Base-by-base conservation (phyloP, 2,329 filamentous ascomycete genomes). In the Grosmannia penicillata region DNA sequence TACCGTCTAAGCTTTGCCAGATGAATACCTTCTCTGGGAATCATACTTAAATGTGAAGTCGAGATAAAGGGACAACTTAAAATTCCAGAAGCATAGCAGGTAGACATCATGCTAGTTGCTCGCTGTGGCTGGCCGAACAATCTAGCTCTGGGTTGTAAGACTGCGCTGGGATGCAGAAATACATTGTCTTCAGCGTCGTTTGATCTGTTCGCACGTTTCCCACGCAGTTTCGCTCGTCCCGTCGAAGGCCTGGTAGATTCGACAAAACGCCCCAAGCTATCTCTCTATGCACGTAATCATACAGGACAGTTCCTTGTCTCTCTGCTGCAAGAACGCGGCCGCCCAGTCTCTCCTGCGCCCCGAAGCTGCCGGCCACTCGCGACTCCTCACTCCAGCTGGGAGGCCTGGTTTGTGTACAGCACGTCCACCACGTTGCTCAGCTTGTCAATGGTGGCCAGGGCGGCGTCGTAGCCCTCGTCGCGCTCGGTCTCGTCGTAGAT, bases 341-440 rank as follows among this genome's bases (percentile, higher is more conserved):
- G 29, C 14, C 29, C 15, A 10, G 17, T 8, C 10, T 21, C 10
- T 4, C 21, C 29, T 13, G 6, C 8, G 21, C 10, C 21, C 29
- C n/a, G 28, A n/a, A n/a, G 6, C 33, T 15, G 17, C 33, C n/a
- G n/a, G 8, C 10, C 17, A 6, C 17, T 28, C 9, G 13, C 13
- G 6, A 7, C 8, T 26, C 8, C 26, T 55, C 77, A 98, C 71
- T 98, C 91, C 50, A 98, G 68, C 70, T 93, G 68, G 43, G 85
- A 93, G 36, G 91, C 91, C 66, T 98, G 89, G 68, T 95, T 96
- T 46, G 85, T 87, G 70, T 96, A 98, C 53, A 98, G 67, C 49
- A 93, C 85, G 61, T 98, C 93, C 46, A 98, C 93, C 48, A 98
- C 91, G 56, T 80, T 93, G 66, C 86, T 89, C 59, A 98, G 62